These are phyloP conservation scores for Claviceps quebecensis DNA, from an alignment of 2,329 filamentous ascomycete genomes.

Conservation along the genomic window DNA sequence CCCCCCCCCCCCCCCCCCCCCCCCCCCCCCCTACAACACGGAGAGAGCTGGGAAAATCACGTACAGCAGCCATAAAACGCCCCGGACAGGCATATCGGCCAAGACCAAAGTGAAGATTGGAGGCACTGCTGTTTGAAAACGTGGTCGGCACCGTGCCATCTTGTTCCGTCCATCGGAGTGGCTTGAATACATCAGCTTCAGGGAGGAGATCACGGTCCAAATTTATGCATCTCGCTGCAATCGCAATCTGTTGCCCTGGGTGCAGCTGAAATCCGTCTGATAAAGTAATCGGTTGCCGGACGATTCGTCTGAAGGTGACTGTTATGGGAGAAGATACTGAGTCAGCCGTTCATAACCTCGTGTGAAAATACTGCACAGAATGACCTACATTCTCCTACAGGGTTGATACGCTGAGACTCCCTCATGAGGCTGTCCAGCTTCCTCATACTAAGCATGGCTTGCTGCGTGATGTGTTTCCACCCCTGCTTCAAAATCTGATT, in stretches of 20 bases:
- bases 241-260: conserved; percentile 7
- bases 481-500: conserved; percentile 1
- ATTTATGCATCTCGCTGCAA: conserved; percentile 7
- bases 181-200: conserved; percentile 4
- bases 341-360: not conserved
- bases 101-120: conserved; percentile 9
- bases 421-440: conserved; percentile 11
- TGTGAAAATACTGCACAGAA: not conserved
- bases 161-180: conserved; percentile 5
- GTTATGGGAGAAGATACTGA: not conserved
- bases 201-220: conserved; percentile 2
- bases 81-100: conserved; percentile 10
- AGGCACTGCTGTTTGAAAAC: conserved; percentile 7
- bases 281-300: conserved; percentile 5
- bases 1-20: no score
- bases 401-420: conserved; percentile 10
- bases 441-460: conserved; percentile 10
- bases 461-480: conserved; percentile 6
- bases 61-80: conserved; percentile 9
- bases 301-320: conserved; percentile 9
- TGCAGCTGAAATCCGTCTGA: conserved; percentile 7
- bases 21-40: no score
- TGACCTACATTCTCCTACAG: conserved; percentile 7
- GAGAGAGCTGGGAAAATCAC: not conserved
- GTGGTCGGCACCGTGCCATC: not conserved